These are phyloP conservation scores for Polytrichum commune DNA, from an alignment of 225 moss, liverwort and hornwort genomes.

Conservation along the genomic window DNA sequence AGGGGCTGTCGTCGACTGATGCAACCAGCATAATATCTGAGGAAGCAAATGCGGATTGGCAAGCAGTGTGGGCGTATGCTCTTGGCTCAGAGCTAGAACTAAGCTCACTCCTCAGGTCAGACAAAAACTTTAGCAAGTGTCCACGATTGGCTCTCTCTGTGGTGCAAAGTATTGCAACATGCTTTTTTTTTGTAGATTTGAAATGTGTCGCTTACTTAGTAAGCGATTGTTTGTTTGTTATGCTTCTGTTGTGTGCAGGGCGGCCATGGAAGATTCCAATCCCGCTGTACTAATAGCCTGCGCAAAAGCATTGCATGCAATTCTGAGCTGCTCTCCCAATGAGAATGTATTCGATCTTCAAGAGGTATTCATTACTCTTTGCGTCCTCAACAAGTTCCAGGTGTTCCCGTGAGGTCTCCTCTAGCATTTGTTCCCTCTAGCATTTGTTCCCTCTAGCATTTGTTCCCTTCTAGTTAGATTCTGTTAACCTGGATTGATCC, in stretches of 20 bases:
- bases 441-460: no score
- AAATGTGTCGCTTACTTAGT: neutral
- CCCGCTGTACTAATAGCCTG: slow-evolving; percentile 24
- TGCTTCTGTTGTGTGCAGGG: slow-evolving; percentile 14
- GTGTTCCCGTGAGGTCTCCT: no score
- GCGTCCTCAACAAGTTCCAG: neutral
- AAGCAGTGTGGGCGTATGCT: slow-evolving; percentile 45
- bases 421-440: no score
- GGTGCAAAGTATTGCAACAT: neutral
- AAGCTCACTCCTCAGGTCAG: slow-evolving; percentile 35
- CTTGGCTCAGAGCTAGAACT: slow-evolving; percentile 34
- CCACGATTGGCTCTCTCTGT: no score
- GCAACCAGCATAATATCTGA: neutral
- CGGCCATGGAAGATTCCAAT: slow-evolving; percentile 27
- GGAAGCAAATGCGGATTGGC: slow-evolving; percentile 38
- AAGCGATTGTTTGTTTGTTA: neutral
- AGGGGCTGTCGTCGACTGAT: neutral
- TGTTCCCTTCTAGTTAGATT: no score
- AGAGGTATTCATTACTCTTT: slow-evolving; percentile 26
- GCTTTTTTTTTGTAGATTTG: neutral
- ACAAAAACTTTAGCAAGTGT: no score
- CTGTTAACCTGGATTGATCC: no score
- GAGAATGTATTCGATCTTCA: slow-evolving; percentile 37
- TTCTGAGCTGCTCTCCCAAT: slow-evolving; percentile 48
- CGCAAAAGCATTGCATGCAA: slow-evolving; percentile 34